A percentile compares a stretch with the other conserved stretches of the same genome.
phyloP scores from a whole-genome alignment of 495 filamentous ascomycete species.

The Umbilicaria muhlenbergii region DNA sequence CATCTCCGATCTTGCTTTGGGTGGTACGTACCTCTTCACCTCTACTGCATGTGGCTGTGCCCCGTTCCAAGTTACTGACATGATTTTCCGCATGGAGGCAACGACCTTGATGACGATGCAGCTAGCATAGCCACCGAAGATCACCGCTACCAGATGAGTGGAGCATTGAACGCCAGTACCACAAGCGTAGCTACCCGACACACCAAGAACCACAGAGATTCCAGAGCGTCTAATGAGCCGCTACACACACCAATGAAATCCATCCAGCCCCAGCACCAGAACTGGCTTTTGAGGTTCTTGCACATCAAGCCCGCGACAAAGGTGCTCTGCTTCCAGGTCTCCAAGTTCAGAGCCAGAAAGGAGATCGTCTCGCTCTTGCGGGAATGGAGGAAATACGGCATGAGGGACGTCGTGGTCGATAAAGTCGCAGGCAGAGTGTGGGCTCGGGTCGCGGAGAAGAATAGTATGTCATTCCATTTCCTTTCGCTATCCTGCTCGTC shows the following conservation, averaged over 20 bases:
- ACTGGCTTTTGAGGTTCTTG: constrained; percentile 78
- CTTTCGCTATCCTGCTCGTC: not conserved
- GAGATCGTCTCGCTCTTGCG: constrained; percentile 58
- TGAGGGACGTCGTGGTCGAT: constrained; percentile 59
- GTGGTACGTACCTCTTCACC: not conserved
- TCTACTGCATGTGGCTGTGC: not conserved
- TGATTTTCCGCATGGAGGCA: constrained; percentile 2
- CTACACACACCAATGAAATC: constrained; percentile 13
- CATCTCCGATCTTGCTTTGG: not conserved
- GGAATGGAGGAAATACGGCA: constrained; percentile 67
- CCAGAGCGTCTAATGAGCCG: not conserved
- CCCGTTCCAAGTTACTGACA: not conserved
- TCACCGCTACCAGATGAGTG: constrained; percentile 8
- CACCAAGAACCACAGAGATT: not conserved
- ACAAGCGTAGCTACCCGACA: constrained; percentile 1
- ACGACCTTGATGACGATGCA: constrained; percentile 11
- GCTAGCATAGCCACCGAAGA: constrained; percentile 8
- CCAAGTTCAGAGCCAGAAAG: constrained; percentile 51
- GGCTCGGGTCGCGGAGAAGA: constrained; percentile 54
- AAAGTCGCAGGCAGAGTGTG: constrained; percentile 57
- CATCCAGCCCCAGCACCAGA: constrained; percentile 46
- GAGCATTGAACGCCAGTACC: constrained; percentile 5
- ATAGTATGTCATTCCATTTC: constrained; percentile 42
- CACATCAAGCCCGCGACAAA: constrained; percentile 69
- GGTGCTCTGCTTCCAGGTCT: constrained; percentile 56